These are phyloP conservation scores for Epichloe sylvatica DNA, from an alignment of 2,329 filamentous ascomycete species.

Conservation along the genomic window DNA sequence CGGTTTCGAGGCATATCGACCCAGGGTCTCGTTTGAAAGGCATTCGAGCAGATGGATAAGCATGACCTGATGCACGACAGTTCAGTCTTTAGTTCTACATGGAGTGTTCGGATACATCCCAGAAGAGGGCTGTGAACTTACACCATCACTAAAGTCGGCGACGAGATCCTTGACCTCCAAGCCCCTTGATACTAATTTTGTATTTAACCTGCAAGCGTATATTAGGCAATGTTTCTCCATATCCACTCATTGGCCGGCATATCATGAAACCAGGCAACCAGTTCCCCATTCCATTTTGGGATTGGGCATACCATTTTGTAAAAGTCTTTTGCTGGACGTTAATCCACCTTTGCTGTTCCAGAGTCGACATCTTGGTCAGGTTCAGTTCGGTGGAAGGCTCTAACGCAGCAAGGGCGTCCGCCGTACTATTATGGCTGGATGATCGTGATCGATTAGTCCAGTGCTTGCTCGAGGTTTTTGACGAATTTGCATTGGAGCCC, in stretches of 20 bases:
- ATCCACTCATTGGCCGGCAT: no score
- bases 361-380: conserved; percentile 46
- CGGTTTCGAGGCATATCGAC: conserved; percentile 89
- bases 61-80: conserved; percentile 47
- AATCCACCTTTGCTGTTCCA: conserved; percentile 54
- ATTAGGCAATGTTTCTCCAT: neutral
- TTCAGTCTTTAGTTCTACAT: conserved; percentile 2
- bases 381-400: conserved; percentile 36
- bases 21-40: conserved; percentile 84
- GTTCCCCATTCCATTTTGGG: neutral
- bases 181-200: conserved; percentile 68
- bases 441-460: conserved; percentile 23
- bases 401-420: conserved; percentile 30
- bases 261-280: neutral
- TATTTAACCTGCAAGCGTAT: conserved; percentile 61
- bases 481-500: conserved; percentile 7
- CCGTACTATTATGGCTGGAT: conserved; percentile 18
- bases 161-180: conserved; percentile 80
- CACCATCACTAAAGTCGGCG: conserved; percentile 81
- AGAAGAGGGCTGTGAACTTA: conserved; percentile 34
- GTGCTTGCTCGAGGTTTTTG: conserved; percentile 6
- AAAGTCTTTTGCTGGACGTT: conserved; percentile 97
- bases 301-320: conserved; percentile 60
- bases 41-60: conserved; percentile 96
- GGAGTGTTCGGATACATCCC: neutral